Evolutionary conservation across 345 rosid species (phyloP).

Genomic region (Moringa oleifera): DNA sequence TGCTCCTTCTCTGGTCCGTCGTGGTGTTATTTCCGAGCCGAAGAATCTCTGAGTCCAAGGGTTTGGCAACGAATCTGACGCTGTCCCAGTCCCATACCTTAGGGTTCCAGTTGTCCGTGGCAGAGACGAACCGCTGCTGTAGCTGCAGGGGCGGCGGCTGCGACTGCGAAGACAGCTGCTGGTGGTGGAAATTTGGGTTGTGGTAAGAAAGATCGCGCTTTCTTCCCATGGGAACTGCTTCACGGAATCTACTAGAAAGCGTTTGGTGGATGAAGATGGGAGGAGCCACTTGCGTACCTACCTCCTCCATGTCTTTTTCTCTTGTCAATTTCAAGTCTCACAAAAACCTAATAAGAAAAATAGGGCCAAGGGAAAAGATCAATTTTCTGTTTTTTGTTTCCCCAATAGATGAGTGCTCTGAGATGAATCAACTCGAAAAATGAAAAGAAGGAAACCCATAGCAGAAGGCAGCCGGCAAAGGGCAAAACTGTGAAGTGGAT

Average conservation of each 20-base stretch:
- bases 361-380: background rate
- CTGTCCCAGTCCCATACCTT: slow-evolving; percentile 83
- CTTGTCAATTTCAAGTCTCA: slow-evolving; percentile 9
- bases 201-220: slow-evolving; percentile 59
- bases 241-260: slow-evolving; percentile 37
- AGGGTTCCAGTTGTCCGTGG: slow-evolving; percentile 60
- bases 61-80: slow-evolving; percentile 57
- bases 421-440: too few species aligned
- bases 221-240: slow-evolving; percentile 40
- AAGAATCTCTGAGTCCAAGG: slow-evolving; percentile 35
- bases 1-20: background rate
- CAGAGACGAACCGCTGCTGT: slow-evolving; percentile 20
- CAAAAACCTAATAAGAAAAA: slow-evolving; percentile 3
- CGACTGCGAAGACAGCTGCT: slow-evolving; percentile 26
- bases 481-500: background rate
- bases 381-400: background rate
- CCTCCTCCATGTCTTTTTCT: slow-evolving; percentile 67
- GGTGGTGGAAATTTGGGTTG: slow-evolving; percentile 19
- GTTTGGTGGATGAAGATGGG: slow-evolving; percentile 55
- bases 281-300: slow-evolving; percentile 63
- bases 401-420: too few species aligned
- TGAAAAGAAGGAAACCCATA: background rate
- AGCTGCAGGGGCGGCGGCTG: slow-evolving; percentile 13
- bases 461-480: background rate
- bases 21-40: slow-evolving; percentile 20